Evolutionary conservation across 2,329 filamentous ascomycete genomes (phyloP).

Genomic region (Alternaria sp.): DNA sequence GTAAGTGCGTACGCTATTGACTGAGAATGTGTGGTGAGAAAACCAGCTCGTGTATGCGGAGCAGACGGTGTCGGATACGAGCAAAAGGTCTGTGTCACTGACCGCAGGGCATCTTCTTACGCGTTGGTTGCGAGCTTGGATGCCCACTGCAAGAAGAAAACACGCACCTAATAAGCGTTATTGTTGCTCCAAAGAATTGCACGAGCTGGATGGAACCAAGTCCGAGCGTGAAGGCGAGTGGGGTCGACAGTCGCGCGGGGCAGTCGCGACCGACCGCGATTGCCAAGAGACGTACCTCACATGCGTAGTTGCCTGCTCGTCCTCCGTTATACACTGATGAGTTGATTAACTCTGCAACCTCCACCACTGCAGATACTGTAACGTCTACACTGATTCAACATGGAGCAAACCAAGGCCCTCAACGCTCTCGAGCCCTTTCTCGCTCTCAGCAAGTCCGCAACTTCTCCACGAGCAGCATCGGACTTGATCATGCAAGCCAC

Average conservation of each 20-base stretch:
- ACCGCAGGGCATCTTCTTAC: not conserved
- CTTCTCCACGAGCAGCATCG: constrained; percentile 81
- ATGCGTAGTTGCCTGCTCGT: constrained; percentile 21
- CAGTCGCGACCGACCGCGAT: constrained; percentile 30
- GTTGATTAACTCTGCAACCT: not conserved
- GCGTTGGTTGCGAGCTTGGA: not conserved
- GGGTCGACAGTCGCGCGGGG: constrained; percentile 27
- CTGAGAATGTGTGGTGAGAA: not conserved
- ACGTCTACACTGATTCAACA: constrained; percentile 49
- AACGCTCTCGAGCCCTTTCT: constrained; percentile 83
- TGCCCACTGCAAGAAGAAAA: not conserved
- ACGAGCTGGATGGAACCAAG: not conserved
- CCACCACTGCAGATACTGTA: not conserved
- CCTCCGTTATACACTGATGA: constrained; percentile 11
- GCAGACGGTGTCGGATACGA: not conserved
- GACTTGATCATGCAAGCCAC: constrained; percentile 90
- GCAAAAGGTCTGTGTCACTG: not conserved
- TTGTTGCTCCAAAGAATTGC: not conserved
- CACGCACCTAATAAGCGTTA: not conserved
- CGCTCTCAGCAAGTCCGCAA: constrained; percentile 85
- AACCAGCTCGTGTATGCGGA: not conserved
- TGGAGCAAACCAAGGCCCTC: constrained; percentile 75
- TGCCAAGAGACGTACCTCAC: constrained; percentile 24
- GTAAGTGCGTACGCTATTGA: not conserved
- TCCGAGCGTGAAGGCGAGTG: constrained; percentile 5